Conservation (phyloP, 1,139 yeast species). For the Yamadazyma kanchanaburiensis region DNA sequence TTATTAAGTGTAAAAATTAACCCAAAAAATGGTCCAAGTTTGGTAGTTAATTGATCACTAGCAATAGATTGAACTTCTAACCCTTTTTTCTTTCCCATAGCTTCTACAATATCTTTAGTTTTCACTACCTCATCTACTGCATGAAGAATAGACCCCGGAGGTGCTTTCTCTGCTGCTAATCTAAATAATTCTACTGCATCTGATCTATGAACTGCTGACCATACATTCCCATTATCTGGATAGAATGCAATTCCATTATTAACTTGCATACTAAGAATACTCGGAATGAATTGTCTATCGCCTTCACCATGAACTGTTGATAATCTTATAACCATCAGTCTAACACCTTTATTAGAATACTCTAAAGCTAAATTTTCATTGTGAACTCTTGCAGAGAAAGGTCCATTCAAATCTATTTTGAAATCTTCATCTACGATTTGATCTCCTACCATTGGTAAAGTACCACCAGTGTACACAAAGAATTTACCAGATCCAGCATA, state of each 20-base stretch:
- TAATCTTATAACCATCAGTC: conserved; percentile 16
- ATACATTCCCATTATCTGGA: conserved; percentile 21
- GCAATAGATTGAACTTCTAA: conserved; percentile 13
- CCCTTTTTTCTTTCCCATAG: conserved; percentile 15
- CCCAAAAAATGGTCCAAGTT: conserved; percentile 6
- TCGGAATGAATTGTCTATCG: conserved; percentile 17
- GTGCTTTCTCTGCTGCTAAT: conserved; percentile 22
- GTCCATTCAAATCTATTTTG: too few species aligned
- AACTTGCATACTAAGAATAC: conserved; percentile 11
- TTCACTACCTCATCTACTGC: conserved; percentile 17
- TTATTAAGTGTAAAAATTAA: conserved; percentile 7
- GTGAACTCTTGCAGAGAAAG: not conserved
- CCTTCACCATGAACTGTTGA: conserved; percentile 23
- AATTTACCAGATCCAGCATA: conserved; percentile 18
- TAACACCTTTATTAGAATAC: conserved; percentile 17
- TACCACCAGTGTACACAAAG: conserved; percentile 16
- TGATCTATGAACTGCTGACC: conserved; percentile 23
- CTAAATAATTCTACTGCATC: conserved; percentile 24
- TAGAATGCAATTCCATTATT: conserved; percentile 12
- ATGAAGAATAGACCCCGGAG: conserved; percentile 19
- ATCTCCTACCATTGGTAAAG: conserved; percentile 1
- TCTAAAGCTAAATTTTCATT: conserved; percentile 5
- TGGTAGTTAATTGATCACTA: too few species aligned
- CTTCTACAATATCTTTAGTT: conserved; percentile 18
- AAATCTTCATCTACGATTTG: not conserved